Evolutionary conservation across 2,329 filamentous ascomycete genomes (phyloP).

Genomic region (Diaporthe aspalathi): DNA sequence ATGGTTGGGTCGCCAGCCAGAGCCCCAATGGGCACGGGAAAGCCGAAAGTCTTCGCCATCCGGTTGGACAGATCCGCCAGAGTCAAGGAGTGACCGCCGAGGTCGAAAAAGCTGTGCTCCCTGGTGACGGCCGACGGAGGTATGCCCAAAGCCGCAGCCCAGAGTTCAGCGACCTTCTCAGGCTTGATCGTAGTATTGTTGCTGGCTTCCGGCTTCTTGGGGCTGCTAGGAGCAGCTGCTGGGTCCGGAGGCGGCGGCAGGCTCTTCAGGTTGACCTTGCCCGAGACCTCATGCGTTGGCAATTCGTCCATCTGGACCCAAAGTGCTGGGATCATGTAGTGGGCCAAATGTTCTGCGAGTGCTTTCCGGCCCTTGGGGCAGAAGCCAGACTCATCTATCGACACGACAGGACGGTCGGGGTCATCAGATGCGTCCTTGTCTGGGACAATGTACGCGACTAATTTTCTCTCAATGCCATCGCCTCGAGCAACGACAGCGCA

Average conservation of each 20-base stretch:
- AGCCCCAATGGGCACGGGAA: slow-evolving; percentile 76
- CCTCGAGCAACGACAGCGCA: slow-evolving; percentile 81
- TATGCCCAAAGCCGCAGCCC: slow-evolving; percentile 78
- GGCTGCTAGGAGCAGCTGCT: slow-evolving; percentile 49
- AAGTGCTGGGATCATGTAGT: slow-evolving; percentile 84
- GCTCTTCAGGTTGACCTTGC: slow-evolving; percentile 79
- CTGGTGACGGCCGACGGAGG: slow-evolving; percentile 71
- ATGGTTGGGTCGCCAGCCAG: slow-evolving; percentile 79
- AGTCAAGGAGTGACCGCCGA: slow-evolving; percentile 82
- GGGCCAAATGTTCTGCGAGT: slow-evolving; percentile 75
- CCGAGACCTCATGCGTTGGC: slow-evolving; percentile 82
- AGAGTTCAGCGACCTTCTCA: slow-evolving; percentile 76
- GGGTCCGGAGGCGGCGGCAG: slow-evolving; percentile 72
- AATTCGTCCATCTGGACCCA: slow-evolving; percentile 80
- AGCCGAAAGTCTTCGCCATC: slow-evolving; percentile 76
- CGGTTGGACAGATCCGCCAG: slow-evolving; percentile 82
- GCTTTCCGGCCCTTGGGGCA: slow-evolving; percentile 75
- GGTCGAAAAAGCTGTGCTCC: slow-evolving; percentile 83
- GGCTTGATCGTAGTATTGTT: slow-evolving; percentile 73
- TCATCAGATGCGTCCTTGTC: slow-evolving; percentile 62
- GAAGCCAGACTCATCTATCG: slow-evolving; percentile 77
- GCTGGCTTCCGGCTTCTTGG: slow-evolving; percentile 59
- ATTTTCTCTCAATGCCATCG: slow-evolving; percentile 78
- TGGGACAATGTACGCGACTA: slow-evolving; percentile 81
- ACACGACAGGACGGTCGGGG: slow-evolving; percentile 56